Percentiles rank a stretch among this genome's conserved stretches.
Conservation (phyloP, 768 basidiomycete genomes). For the Panellus pusillus region DNA sequence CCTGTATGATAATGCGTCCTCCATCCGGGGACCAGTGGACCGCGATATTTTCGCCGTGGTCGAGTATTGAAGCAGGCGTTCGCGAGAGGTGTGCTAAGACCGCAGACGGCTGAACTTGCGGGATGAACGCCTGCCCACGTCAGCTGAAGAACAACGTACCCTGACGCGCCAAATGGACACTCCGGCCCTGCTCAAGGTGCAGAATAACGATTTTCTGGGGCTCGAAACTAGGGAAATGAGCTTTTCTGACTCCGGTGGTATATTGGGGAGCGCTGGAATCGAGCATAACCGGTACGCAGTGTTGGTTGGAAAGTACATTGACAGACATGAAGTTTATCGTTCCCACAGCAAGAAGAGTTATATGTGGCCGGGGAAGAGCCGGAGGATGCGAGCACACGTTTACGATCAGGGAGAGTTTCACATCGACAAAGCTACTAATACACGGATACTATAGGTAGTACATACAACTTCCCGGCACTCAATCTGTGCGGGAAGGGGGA, state of each 20-base stretch:
- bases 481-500: constrained; percentile 12
- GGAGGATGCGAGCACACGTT: constrained; percentile 12
- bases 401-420: constrained; percentile 10
- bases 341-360: constrained; percentile 7
- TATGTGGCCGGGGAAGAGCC: constrained; percentile 9
- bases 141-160: constrained; percentile 42
- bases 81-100: constrained; percentile 73
- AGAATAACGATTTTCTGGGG: constrained; percentile 77
- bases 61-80: constrained; percentile 70
- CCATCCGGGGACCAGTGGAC: constrained; percentile 86
- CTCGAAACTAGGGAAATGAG: constrained; percentile 60
- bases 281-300: constrained; percentile 73
- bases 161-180: constrained; percentile 81
- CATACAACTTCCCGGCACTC: constrained; percentile 10
- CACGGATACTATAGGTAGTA: constrained; percentile 16
- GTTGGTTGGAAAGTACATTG: constrained; percentile 86
- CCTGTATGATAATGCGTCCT: constrained; percentile 76
- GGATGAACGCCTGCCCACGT: neutral
- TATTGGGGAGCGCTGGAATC: constrained; percentile 65
- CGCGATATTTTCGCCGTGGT: constrained; percentile 79
- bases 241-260: constrained; percentile 48
- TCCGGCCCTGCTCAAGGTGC: constrained; percentile 68
- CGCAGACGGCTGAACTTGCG: constrained; percentile 58
- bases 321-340: constrained; percentile 16
- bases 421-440: constrained; percentile 17